Conservation (phyloP, 345 rosid species). For the Citrus cavaleriei region DNA sequence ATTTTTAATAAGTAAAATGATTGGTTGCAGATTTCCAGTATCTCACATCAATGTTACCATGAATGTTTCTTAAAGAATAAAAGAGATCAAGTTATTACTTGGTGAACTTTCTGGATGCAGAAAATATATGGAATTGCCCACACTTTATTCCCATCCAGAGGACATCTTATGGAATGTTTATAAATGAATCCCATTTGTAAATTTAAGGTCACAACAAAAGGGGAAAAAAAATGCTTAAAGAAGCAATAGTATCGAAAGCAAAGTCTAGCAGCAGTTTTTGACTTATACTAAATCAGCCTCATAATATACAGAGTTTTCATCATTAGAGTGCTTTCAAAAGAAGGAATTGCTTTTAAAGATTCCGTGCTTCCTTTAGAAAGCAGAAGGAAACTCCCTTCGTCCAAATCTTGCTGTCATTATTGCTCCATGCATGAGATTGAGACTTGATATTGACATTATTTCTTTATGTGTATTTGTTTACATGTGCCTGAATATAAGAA, state of each 20-base stretch:
- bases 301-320: too few relatives aligned
- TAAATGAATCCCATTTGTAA: background rate
- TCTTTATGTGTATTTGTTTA: background rate
- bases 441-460: background rate
- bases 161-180: background rate
- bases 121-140: background rate
- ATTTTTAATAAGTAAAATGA: too few relatives aligned
- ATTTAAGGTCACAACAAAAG: background rate
- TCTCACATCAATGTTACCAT: too few relatives aligned
- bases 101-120: too few relatives aligned
- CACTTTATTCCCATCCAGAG: background rate
- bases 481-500: background rate
- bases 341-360: background rate
- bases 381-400: background rate
- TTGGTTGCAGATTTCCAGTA: too few relatives aligned
- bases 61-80: too few relatives aligned
- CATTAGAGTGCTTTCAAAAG: background rate
- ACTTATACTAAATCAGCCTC: background rate
- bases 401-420: background rate
- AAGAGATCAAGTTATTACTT: too few relatives aligned
- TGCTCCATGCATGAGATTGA: background rate
- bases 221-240: background rate
- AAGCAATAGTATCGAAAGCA: background rate
- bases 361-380: background rate
- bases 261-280: background rate